phyloP scores from a whole-genome alignment of 768 basidiomycete genomes.

The Exsudoporus frostii region DNA sequence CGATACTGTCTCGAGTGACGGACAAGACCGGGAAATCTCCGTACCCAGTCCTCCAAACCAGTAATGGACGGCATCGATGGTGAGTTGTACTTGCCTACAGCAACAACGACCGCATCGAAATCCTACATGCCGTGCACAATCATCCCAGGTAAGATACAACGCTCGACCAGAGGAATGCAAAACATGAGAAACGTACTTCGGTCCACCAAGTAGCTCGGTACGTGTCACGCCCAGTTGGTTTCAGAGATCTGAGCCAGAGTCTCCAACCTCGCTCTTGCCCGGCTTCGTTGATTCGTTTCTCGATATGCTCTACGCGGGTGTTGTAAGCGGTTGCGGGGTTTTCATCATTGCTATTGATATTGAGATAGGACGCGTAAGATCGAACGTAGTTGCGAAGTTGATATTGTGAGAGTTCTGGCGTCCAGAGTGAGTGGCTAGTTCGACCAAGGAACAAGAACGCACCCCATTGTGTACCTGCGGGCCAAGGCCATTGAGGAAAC shows the following conservation, averaged over 20 bases:
- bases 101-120: conserved; percentile 16
- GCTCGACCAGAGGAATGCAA: neutral
- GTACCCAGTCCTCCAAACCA: conserved; percentile 9
- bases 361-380: conserved; percentile 13
- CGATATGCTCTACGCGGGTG: conserved; percentile 45
- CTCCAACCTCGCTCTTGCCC: conserved; percentile 12
- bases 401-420: conserved; percentile 32
- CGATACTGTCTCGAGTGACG: conserved; percentile 43
- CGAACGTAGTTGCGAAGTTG: conserved; percentile 33
- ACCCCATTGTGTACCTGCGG: conserved; percentile 14
- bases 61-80: conserved; percentile 15
- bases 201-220: conserved; percentile 33
- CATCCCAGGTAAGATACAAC: neutral
- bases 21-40: conserved; percentile 33
- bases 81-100: conserved; percentile 10
- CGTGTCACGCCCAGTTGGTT: conserved; percentile 8
- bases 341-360: conserved; percentile 32
- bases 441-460: neutral
- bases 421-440: neutral
- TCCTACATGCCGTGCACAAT: neutral
- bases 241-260: conserved; percentile 9
- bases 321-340: conserved; percentile 40
- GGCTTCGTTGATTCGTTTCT: conserved; percentile 34
- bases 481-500: conserved; percentile 18
- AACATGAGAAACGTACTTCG: neutral